These are phyloP conservation scores for Verbascum thapsus DNA, from an alignment of 257 asterid species.

Conservation along the genomic window DNA sequence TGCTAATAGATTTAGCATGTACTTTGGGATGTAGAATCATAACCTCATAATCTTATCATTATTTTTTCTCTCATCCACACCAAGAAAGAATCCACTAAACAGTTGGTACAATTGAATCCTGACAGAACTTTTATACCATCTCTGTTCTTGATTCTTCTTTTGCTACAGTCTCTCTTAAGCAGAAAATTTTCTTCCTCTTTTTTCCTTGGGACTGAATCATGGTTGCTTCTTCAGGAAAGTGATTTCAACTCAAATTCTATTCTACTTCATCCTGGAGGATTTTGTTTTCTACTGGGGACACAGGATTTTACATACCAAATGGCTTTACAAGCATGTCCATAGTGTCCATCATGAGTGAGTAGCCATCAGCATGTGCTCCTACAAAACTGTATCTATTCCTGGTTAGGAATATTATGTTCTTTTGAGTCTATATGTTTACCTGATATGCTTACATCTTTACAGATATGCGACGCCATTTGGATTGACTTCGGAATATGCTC, in stretches of 20 bases:
- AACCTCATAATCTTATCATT: slow-evolving; percentile 15
- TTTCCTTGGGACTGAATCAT: slow-evolving; percentile 19
- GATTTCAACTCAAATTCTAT: slow-evolving; percentile 73
- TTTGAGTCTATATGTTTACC: slow-evolving; percentile 17
- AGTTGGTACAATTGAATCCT: slow-evolving; percentile 11
- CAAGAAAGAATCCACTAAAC: slow-evolving; percentile 13
- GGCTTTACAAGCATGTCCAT: slow-evolving; percentile 99
- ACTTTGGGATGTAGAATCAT: slow-evolving; percentile 19
- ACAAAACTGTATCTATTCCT: slow-evolving; percentile 16
- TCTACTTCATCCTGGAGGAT: slow-evolving; percentile 93
- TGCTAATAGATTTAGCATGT: slow-evolving; percentile 9
- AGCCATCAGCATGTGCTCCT: slow-evolving; percentile 25
- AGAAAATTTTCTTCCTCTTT: not conserved
- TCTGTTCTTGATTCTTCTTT: slow-evolving; percentile 14
- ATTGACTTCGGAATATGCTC: slow-evolving; percentile 98
- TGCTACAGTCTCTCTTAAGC: slow-evolving; percentile 8
- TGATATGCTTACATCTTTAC: slow-evolving; percentile 27
- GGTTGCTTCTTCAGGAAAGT: slow-evolving; percentile 79
- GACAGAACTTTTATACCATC: slow-evolving; percentile 15
- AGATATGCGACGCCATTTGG: slow-evolving; percentile 99
- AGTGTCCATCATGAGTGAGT: slow-evolving; percentile 99
- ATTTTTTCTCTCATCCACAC: not conserved
- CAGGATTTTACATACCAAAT: slow-evolving; percentile 88
- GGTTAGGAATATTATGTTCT: slow-evolving; percentile 3
- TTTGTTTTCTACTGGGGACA: slow-evolving; percentile 99